phyloP scores from a whole-genome alignment of 768 basidiomycete species.

The Hericium rajendrae region DNA sequence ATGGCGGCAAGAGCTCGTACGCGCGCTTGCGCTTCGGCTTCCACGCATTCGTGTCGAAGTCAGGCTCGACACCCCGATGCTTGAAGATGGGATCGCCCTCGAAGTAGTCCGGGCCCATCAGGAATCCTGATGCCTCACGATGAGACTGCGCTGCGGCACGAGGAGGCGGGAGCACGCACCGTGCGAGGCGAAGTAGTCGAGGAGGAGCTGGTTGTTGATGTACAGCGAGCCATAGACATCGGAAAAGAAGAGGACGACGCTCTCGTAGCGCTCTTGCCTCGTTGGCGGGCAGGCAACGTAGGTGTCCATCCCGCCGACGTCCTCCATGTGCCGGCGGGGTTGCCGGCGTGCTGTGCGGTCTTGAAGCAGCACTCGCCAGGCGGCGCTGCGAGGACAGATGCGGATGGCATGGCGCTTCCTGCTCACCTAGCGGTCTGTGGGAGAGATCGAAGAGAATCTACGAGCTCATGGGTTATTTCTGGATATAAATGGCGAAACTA shows the following conservation, averaged over 20 bases:
- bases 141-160: neutral
- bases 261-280: neutral
- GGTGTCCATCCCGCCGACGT: neutral
- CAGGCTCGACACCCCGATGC: neutral
- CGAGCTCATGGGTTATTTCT: too few species aligned
- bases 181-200: neutral
- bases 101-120: slow-evolving; percentile 2
- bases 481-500: too few species aligned
- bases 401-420: neutral
- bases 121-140: neutral
- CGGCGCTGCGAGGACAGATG: neutral
- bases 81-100: neutral
- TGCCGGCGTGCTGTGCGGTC: neutral
- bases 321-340: neutral
- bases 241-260: neutral
- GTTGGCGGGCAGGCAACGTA: neutral
- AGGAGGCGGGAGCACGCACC: neutral
- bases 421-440: too few species aligned
- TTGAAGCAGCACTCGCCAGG: neutral
- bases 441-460: too few species aligned
- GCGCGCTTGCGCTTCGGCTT: neutral
- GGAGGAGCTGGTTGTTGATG: slow-evolving; percentile 1
- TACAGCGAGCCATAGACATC: neutral
- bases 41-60: neutral
- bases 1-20: neutral